Percentiles rank a stretch among this genome's conserved stretches.
phyloP scores from a whole-genome alignment of 1,284 basidiomycete genomes.

The Cutaneotrichosporon daszewskae region DNA sequence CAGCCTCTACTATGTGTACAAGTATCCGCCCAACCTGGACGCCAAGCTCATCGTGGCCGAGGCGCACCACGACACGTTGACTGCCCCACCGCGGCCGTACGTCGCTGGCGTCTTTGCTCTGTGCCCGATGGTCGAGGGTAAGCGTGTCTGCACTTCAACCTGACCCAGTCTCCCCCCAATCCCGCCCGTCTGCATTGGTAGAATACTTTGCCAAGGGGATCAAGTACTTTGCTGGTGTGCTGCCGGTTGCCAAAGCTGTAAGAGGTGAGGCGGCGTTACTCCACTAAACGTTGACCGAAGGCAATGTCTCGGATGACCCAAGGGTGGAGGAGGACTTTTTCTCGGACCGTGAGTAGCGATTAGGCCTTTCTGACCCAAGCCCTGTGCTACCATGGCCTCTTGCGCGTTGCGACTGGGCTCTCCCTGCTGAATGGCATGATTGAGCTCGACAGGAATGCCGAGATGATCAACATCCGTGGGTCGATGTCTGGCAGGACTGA shows the following conservation, averaged over 20 bases:
- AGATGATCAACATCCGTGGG: slow-evolving; percentile 42
- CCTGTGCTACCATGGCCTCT: slow-evolving; percentile 50
- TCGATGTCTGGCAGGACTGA: slow-evolving; percentile 10
- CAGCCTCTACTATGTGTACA: slow-evolving; percentile 41
- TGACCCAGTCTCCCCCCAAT: slow-evolving; percentile 38
- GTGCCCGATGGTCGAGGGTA: slow-evolving; percentile 50
- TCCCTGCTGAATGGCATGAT: slow-evolving; percentile 49
- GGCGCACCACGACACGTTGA: slow-evolving; percentile 2
- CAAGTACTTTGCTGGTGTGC: slow-evolving; percentile 45
- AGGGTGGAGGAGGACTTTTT: slow-evolving; percentile 49
- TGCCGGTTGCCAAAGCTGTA: slow-evolving; percentile 49
- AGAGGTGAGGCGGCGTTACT: slow-evolving; percentile 20
- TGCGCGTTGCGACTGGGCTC: slow-evolving; percentile 51
- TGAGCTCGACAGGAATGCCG: slow-evolving; percentile 40
- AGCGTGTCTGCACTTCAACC: slow-evolving; percentile 4
- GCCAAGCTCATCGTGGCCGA: slow-evolving; percentile 13
- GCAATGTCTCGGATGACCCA: slow-evolving; percentile 53
- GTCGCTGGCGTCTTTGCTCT: slow-evolving; percentile 48
- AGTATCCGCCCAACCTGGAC: slow-evolving; percentile 36
- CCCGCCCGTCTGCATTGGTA: slow-evolving; percentile 44
- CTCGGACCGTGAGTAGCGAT: slow-evolving; percentile 40
- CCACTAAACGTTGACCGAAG: slow-evolving; percentile 20
- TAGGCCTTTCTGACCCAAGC: slow-evolving; percentile 22
- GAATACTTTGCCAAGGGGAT: slow-evolving; percentile 46
- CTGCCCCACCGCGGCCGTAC: slow-evolving; percentile 19